Conservation (phyloP, 805 yeast species). For the Yamadazyma nakazawae region DNA sequence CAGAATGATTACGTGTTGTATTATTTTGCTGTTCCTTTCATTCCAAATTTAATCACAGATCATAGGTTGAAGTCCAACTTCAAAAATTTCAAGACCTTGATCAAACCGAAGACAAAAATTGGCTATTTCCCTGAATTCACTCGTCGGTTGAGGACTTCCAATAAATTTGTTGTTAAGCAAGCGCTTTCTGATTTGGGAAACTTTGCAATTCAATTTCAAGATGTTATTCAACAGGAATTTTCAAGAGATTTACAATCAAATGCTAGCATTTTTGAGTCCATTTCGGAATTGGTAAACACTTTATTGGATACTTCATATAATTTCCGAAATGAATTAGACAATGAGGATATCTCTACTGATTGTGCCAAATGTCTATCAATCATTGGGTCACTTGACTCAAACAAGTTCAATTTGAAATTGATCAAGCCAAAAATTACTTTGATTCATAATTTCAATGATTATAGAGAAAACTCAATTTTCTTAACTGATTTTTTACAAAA, state of each 20-base stretch:
- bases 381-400: conserved; percentile 73
- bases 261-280: conserved; percentile 7
- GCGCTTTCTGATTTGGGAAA: conserved; percentile 61
- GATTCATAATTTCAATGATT: conserved; percentile 60
- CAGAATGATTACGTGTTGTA: conserved; percentile 43
- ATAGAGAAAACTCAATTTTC: conserved; percentile 61
- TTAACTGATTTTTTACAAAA: conserved; percentile 62
- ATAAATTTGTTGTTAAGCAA: conserved; percentile 68
- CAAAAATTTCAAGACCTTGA: conserved; percentile 25
- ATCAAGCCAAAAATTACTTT: conserved; percentile 46
- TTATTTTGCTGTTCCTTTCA: conserved; percentile 50
- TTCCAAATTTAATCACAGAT: conserved; percentile 31
- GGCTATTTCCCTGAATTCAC: conserved; percentile 49
- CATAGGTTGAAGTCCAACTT: conserved; percentile 15
- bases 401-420: conserved; percentile 46
- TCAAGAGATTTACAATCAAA: conserved; percentile 7
- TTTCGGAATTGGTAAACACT: conserved; percentile 49
- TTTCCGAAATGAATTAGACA: conserved; percentile 43
- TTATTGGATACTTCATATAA: conserved; percentile 55
- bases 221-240: conserved; percentile 42
- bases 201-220: conserved; percentile 50
- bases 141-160: conserved; percentile 56
- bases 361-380: conserved; percentile 71
- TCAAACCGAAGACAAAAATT: conserved; percentile 28
- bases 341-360: conserved; percentile 48